A percentile compares a stretch with the other conserved stretches of the same genome.
Conservation (phyloP, 345 rosid species). For the Syzygium aqueum region DNA sequence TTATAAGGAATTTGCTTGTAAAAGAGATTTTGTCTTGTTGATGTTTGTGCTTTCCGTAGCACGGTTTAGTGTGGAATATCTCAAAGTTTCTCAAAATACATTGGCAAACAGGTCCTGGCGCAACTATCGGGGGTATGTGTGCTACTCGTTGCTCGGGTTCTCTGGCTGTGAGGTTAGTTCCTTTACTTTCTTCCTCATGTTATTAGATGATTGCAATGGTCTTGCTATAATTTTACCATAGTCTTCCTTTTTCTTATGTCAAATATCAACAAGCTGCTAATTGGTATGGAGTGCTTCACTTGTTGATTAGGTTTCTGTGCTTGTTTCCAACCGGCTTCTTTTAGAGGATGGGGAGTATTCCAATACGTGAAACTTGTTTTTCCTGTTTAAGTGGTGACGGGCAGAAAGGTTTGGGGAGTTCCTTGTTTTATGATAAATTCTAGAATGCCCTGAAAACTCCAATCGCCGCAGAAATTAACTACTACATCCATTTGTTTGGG, state of each 20-base stretch:
- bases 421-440: background rate
- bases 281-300: background rate
- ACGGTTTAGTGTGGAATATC: background rate
- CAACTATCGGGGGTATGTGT: constrained; percentile 94
- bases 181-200: constrained; percentile 6
- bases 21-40: background rate
- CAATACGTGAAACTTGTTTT: background rate
- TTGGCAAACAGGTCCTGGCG: constrained; percentile 76
- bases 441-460: background rate
- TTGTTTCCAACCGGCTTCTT: background rate
- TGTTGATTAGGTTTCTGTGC: background rate
- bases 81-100: background rate
- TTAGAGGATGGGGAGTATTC: background rate
- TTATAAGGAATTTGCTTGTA: background rate
- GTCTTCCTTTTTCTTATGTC: background rate
- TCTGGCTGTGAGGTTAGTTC: constrained; percentile 74
- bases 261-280: background rate
- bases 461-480: background rate
- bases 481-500: background rate
- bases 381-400: background rate
- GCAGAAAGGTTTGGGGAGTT: background rate
- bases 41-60: background rate
- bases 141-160: constrained; percentile 98
- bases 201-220: background rate
- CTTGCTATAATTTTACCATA: background rate